Base-by-base conservation (phyloP, 176 grass and related monocot genomes). In the Miscanthus lutarioriparius region DNA sequence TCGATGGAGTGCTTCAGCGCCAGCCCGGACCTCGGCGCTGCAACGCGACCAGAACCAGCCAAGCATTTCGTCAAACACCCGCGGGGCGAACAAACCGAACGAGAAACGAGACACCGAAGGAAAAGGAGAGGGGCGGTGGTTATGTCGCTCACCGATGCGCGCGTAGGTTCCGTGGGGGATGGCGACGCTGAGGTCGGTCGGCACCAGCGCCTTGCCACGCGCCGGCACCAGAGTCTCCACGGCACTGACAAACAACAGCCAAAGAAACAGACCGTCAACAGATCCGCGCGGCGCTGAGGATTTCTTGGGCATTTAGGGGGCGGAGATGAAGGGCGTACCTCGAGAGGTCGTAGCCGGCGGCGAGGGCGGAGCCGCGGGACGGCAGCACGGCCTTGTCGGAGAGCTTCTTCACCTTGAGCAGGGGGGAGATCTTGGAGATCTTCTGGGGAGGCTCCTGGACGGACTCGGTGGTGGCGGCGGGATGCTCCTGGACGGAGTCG, bases 301-400 rank as follows among this genome's bases (percentile, higher is more conserved):
- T 48, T 23, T 13, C 0, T 0, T 8, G 49, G 35, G 13, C 2
- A 30, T 11, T 40, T 3, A 35, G 10, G 6, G 14, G 23, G n/a
- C 2, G 67, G 49, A 0, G 47, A 5, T 8, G 0, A 15, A 16
- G 17, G 7, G 25, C 23, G 93, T 84, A 98, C 95, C 95, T 95
- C 2, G 92, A 92, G 77, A 98, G 96, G 82, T 98, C 96, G 85
- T 95, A 98, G 62, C 96, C 93, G 40, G 93, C 96, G 77, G 96
- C 92, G 65, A 79, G 86, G 64, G 74, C 61, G 20, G 95, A 98
- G n/a, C 86, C 92, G 65, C 87, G 86, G 23, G 89, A 91, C 27
- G 95, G 95, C 54, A 98, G 47, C 63, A 95, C 7, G 61, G 92
- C 92, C 10, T 89, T 95, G 3, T 87, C 38, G 65, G 96, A 98